Evolutionary conservation across 2,329 filamentous ascomycete genomes (phyloP), one percentile per base, ranked within the genome.

Genomic region (Calonectria pseudoreteaudii): DNA sequence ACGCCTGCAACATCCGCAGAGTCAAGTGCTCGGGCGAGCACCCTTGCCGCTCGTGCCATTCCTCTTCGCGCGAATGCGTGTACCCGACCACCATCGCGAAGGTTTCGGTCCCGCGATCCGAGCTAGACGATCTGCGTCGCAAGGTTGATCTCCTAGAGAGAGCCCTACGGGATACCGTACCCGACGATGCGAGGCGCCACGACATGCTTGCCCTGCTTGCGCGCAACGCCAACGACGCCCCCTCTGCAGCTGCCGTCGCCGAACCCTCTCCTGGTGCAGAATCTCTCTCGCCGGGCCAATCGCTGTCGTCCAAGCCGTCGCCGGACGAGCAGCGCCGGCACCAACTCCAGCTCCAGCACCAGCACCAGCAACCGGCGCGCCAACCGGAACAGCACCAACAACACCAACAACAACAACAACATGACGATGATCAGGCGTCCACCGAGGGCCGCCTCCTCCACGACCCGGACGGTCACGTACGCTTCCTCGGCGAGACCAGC

Each of bases 1-100:
- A 90, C 77, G 86, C 82, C 79, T 90, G 88, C 82, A 90, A 90
- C 81, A 79, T 89, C 58, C 86, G 88, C 56, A 86, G 88, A 71
- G 87, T 89, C 79, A 89, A 88, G 76, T 90, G 88, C 80, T 89
- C 87, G 16, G 88, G 88, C 58, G 85, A 88, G 5, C 81, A 78
- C n/a, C 88, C 88, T 0, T 90, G 88, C 78, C 78, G 80, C 50
- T 86, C 88, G 75, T 90, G 88, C 77, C 77, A 79, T 30, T 82
- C 82, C 44, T 81, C 85, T 36, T 83, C 85, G 38, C 84, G 88
- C 71, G 85, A 87, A 13, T 90, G 88, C 79, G 75, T 86, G 65
- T 90, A 90, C 77, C 88, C 88, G 23, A 79, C 80, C n/a, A 74
- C 82, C 6, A 77, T 86, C 47, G 86, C 88, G 75, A 88, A 87